Conservation (phyloP, 73 alveolate genomes). For the Tetrahymena malaccensis region DNA sequence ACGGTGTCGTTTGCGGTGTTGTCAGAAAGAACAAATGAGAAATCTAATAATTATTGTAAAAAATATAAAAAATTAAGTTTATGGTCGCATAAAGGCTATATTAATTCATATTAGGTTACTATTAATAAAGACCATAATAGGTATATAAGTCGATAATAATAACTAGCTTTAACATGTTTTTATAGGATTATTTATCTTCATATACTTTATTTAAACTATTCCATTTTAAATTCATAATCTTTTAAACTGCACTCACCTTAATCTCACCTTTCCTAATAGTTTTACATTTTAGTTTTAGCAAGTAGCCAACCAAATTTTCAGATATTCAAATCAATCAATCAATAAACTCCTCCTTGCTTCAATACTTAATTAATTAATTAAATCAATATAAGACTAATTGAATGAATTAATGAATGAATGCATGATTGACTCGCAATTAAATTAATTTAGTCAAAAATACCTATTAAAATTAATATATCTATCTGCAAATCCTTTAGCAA, state of each 20-base stretch:
- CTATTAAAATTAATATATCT: no score
- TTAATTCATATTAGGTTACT: background rate
- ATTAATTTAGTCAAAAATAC: background rate
- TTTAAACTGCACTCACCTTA: background rate
- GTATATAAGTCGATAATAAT: background rate
- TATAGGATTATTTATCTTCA: background rate
- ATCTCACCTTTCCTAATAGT: background rate
- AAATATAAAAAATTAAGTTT: background rate
- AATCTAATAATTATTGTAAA: background rate
- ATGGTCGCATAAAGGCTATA: background rate
- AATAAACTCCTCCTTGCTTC: no score
- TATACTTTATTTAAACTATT: background rate
- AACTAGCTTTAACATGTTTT: background rate
- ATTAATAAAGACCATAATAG: background rate
- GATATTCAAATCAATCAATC: background rate
- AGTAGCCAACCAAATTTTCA: background rate
- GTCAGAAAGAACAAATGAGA: slow-evolving; percentile 86
- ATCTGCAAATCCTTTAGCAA: background rate
- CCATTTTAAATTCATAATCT: background rate
- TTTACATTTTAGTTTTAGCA: background rate
- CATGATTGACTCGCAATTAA: background rate
- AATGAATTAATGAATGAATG: background rate
- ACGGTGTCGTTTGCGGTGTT: slow-evolving; percentile 97
- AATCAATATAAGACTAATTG: background rate
- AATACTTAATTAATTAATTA: no score